Percentiles rank a stretch among this genome's conserved stretches.
Evolutionary conservation across 345 rosid genomes (phyloP).

Genomic region (Eucalyptus pauciflora): DNA sequence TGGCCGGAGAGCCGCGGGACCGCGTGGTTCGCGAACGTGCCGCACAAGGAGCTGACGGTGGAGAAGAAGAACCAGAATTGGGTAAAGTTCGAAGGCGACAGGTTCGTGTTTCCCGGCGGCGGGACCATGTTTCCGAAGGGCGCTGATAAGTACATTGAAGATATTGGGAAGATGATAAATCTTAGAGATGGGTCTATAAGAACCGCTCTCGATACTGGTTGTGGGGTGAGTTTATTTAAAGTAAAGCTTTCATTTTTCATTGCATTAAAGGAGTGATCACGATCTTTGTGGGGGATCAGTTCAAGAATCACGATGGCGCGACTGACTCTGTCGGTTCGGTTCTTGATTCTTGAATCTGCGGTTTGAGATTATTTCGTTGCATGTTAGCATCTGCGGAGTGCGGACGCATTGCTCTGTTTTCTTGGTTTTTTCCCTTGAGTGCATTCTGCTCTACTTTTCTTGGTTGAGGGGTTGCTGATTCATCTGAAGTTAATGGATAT

Average conservation of each 20-base stretch:
- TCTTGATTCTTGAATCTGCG: neutral
- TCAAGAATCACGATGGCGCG: neutral
- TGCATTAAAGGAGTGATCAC: neutral
- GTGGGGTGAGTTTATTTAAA: slow-evolving; percentile 56
- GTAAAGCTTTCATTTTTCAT: neutral
- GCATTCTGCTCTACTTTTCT: neutral
- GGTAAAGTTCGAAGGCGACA: slow-evolving; percentile 53
- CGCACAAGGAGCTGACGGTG: slow-evolving; percentile 72
- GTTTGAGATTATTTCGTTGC: neutral
- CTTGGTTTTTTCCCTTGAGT: neutral
- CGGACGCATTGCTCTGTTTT: neutral
- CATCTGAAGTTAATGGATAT: neutral
- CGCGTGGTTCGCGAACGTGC: slow-evolving; percentile 88
- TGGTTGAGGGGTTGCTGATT: neutral
- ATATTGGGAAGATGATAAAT: slow-evolving; percentile 68
- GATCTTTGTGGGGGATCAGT: neutral
- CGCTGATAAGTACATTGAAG: slow-evolving; percentile 77
- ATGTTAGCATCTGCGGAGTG: neutral
- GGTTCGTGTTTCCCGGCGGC: slow-evolving; percentile 86
- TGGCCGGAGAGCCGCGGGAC: slow-evolving; percentile 83
- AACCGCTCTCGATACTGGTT: slow-evolving; percentile 92
- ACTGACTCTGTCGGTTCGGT: neutral
- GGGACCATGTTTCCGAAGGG: slow-evolving; percentile 96
- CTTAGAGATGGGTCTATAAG: slow-evolving; percentile 70
- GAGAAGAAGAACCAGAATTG: slow-evolving; percentile 92